Percentiles rank a stretch among this genome's conserved stretches.
These are phyloP conservation scores for Themeda triandra DNA, from an alignment of 176 grass and related monocot species.

Conservation along the genomic window DNA sequence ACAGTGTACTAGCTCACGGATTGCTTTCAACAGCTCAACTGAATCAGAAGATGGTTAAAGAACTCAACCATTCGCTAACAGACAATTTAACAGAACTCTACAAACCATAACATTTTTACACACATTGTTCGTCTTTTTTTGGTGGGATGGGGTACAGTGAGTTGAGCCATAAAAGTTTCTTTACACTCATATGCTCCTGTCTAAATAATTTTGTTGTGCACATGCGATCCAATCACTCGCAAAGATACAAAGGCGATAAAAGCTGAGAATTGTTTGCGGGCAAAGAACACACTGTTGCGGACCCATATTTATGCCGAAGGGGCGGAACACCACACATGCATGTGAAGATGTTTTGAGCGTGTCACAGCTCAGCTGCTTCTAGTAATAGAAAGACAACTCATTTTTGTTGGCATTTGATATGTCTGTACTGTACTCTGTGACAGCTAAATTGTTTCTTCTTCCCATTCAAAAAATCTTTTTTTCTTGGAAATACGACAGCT, in stretches of 20 bases:
- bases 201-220: not conserved
- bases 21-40: not conserved
- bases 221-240: constrained; percentile 7
- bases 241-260: not conserved
- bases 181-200: not conserved
- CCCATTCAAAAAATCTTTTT: not conserved
- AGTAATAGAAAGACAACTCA: constrained; percentile 1
- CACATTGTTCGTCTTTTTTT: not conserved
- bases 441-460: not conserved
- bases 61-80: not conserved
- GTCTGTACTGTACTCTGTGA: not conserved
- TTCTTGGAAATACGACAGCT: not conserved
- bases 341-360: not conserved
- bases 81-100: not conserved
- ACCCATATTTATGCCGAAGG: constrained; percentile 7
- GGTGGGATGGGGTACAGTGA: not conserved
- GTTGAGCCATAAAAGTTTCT: not conserved
- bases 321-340: not conserved
- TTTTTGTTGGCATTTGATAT: not conserved
- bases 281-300: constrained; percentile 1
- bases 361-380: not conserved
- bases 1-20: not conserved
- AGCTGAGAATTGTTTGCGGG: not conserved
- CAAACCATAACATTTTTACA: not conserved
- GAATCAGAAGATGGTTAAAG: not conserved